These are phyloP conservation scores for Epichloe scottii DNA, from an alignment of 2,329 filamentous ascomycete genomes.

Conservation along the genomic window DNA sequence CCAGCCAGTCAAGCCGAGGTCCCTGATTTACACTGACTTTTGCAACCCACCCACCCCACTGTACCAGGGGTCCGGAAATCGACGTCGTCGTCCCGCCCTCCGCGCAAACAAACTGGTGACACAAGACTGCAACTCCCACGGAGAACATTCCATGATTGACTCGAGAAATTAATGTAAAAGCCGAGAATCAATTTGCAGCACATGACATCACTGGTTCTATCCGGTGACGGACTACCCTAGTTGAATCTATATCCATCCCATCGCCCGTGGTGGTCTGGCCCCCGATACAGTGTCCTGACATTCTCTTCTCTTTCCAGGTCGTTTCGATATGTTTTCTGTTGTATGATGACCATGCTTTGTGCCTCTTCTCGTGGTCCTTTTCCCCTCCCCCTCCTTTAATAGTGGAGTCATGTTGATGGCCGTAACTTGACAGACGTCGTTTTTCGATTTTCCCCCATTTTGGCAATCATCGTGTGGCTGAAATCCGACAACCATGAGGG, in stretches of 20 bases:
- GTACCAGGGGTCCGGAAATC: too few relatives aligned
- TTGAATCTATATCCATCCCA: conserved; percentile 28
- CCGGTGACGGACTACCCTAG: conserved; percentile 29
- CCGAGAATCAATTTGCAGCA: conserved; percentile 4
- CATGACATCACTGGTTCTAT: conserved; percentile 14
- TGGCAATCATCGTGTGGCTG: too few relatives aligned
- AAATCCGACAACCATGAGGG: background rate
- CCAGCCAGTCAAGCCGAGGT: too few relatives aligned
- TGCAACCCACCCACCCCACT: too few relatives aligned
- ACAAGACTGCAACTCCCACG: background rate
- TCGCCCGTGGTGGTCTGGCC: conserved; percentile 7
- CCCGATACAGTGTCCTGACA: conserved; percentile 10
- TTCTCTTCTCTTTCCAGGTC: conserved; percentile 14
- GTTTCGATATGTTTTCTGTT: conserved; percentile 6
- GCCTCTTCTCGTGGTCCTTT: conserved; percentile 7
- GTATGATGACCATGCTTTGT: conserved; percentile 7
- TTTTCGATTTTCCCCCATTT: too few relatives aligned
- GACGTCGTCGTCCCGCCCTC: too few relatives aligned
- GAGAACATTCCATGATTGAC: background rate
- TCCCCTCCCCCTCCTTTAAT: background rate
- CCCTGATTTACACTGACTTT: too few relatives aligned
- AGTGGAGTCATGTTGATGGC: too few relatives aligned
- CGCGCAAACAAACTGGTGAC: background rate
- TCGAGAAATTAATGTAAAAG: background rate
- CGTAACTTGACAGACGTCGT: too few relatives aligned